These are phyloP conservation scores for Aspergillus terreus DNA, from an alignment of 2,329 filamentous ascomycete species.

Conservation along the genomic window DNA sequence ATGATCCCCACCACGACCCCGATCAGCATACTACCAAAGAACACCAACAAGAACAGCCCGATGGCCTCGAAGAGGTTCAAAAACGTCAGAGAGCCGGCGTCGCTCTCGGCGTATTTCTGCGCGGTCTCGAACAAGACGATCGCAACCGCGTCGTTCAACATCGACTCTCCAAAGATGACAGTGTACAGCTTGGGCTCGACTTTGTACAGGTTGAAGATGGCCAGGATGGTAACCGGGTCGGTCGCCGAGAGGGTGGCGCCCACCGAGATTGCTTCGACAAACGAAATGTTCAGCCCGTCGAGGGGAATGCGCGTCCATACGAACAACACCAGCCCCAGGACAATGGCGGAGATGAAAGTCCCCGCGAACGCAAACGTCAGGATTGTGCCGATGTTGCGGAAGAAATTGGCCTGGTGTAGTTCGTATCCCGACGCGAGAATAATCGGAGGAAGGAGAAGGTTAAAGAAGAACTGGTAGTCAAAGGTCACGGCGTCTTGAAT, in stretches of 20 bases:
- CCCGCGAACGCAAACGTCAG: slow-evolving; percentile 96
- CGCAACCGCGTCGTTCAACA: slow-evolving; percentile 95
- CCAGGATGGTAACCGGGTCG: slow-evolving; percentile 93
- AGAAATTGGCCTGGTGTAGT: slow-evolving; percentile 97
- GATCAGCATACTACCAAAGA: slow-evolving; percentile 90
- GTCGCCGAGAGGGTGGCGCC: slow-evolving; percentile 95
- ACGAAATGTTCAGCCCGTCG: slow-evolving; percentile 79
- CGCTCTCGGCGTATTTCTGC: slow-evolving; percentile 78
- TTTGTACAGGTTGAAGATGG: slow-evolving; percentile 99
- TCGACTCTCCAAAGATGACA: slow-evolving; percentile 97
- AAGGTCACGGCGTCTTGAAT: slow-evolving; percentile 92
- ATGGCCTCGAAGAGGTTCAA: slow-evolving; percentile 85
- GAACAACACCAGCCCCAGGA: slow-evolving; percentile 83
- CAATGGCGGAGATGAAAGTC: slow-evolving; percentile 94
- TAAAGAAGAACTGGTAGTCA: slow-evolving; percentile 99
- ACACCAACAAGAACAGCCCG: slow-evolving; percentile 90
- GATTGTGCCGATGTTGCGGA: slow-evolving; percentile 95
- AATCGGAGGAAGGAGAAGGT: slow-evolving; percentile 94
- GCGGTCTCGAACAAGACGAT: slow-evolving; percentile 99
- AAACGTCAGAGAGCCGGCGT: slow-evolving; percentile 67
- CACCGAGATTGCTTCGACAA: slow-evolving; percentile 94
- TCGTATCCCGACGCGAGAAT: slow-evolving; percentile 97
- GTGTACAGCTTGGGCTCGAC: slow-evolving; percentile 98
- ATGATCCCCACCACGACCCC: slow-evolving; percentile 81
- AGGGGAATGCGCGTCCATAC: slow-evolving; percentile 84